Evolutionary conservation across 345 rosid species (phyloP).

Genomic region (Litchi chinensis): DNA sequence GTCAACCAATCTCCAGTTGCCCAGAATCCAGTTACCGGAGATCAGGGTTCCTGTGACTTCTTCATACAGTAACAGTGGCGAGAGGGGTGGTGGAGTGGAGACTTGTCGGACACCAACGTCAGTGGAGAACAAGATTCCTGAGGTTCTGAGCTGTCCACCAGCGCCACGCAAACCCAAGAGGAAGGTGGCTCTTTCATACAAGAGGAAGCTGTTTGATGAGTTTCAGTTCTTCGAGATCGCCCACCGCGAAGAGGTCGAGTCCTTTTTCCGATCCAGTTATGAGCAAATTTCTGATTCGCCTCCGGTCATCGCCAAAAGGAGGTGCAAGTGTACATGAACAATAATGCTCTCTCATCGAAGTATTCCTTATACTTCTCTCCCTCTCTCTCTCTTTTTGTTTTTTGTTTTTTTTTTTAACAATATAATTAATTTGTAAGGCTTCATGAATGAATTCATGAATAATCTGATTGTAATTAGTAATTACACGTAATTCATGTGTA

Average conservation of each 20-base stretch:
- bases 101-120: constrained; percentile 35
- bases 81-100: not conserved
- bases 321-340: constrained; percentile 27
- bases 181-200: constrained; percentile 13
- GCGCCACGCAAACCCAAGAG: constrained; percentile 28
- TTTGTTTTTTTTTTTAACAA: not conserved
- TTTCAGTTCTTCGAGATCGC: constrained; percentile 31
- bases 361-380: not conserved
- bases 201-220: constrained; percentile 23
- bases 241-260: constrained; percentile 31
- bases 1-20: not conserved
- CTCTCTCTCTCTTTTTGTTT: not conserved
- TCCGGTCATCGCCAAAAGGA: constrained; percentile 13
- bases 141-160: constrained; percentile 26
- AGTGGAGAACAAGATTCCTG: constrained; percentile 29
- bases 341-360: not conserved
- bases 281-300: not conserved
- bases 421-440: not conserved
- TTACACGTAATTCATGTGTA: not conserved
- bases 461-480: constrained; percentile 8
- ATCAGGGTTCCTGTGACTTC: not conserved
- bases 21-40: not conserved
- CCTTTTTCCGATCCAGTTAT: constrained; percentile 25
- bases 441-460: constrained; percentile 12
- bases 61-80: not conserved